Percentiles rank a stretch among this genome's conserved stretches.
phyloP scores from a whole-genome alignment of 2,329 filamentous ascomycete species.

The Pestalotiopsis sp. region DNA sequence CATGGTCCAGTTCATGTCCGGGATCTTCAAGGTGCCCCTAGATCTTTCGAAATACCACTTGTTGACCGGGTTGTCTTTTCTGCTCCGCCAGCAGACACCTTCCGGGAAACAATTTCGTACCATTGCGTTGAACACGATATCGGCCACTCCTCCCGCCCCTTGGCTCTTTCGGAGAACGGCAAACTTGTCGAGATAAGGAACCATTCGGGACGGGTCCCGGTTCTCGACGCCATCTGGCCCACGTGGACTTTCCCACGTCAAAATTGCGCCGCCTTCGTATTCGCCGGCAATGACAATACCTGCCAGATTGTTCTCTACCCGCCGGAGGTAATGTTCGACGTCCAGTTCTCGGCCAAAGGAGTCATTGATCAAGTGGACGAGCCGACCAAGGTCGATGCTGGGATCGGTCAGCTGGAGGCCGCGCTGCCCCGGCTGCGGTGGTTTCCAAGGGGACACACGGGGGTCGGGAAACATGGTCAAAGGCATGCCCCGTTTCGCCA shows the following conservation, averaged over 20 bases:
- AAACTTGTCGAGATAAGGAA: constrained; percentile 97
- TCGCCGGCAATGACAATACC: constrained; percentile 94
- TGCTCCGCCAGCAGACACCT: constrained; percentile 90
- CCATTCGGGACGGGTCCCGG: constrained; percentile 62
- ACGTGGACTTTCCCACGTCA: constrained; percentile 88
- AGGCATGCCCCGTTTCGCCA: constrained; percentile 90
- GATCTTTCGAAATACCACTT: constrained; percentile 99
- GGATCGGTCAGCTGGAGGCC: constrained; percentile 76
- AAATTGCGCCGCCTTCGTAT: constrained; percentile 92
- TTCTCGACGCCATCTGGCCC: constrained; percentile 57
- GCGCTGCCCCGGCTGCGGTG: constrained; percentile 60
- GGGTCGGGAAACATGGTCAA: constrained; percentile 81
- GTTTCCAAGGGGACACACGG: constrained; percentile 65
- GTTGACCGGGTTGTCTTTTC: constrained; percentile 92
- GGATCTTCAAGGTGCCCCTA: constrained; percentile 79
- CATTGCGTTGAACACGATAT: constrained; percentile 96
- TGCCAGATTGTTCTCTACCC: constrained; percentile 81
- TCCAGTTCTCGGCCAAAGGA: constrained; percentile 88
- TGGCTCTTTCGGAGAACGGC: constrained; percentile 88
- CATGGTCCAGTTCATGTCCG: constrained; percentile 91
- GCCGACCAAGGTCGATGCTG: constrained; percentile 78
- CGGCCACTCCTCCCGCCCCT: constrained; percentile 88
- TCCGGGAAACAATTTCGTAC: constrained; percentile 84
- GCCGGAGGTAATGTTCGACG: constrained; percentile 76
- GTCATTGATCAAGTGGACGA: constrained; percentile 89